These are phyloP conservation scores for Pseudozyma tsukubaensis DNA, from an alignment of 1,284 basidiomycete genomes.

Conservation along the genomic window DNA sequence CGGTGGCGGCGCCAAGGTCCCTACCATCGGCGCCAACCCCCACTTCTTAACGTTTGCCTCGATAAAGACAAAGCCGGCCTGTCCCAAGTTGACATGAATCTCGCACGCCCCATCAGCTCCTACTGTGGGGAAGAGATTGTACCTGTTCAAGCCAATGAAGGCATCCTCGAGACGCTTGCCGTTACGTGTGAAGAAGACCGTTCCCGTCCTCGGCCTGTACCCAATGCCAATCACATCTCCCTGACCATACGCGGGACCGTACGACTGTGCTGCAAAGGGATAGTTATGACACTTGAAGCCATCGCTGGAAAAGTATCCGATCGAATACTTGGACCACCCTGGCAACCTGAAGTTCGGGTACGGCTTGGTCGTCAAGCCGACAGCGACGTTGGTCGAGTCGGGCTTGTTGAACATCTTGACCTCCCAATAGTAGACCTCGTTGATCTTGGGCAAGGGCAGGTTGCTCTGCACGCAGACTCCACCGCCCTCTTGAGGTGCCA, in stretches of 20 bases:
- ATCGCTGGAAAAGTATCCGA: conserved; percentile 90
- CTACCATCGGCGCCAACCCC: conserved; percentile 68
- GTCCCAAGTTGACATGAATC: conserved; percentile 67
- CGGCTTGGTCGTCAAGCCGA: conserved; percentile 67
- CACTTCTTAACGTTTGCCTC: conserved; percentile 69
- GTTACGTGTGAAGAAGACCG: conserved; percentile 68
- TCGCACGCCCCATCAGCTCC: conserved; percentile 66
- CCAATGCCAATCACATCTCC: conserved; percentile 72
- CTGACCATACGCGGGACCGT: conserved; percentile 86
- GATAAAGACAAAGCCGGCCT: conserved; percentile 69
- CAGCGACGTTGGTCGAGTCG: conserved; percentile 58
- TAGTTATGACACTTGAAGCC: conserved; percentile 98
- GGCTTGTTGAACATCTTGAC: conserved; percentile 69
- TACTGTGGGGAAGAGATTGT: conserved; percentile 68
- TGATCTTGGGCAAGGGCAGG: conserved; percentile 67
- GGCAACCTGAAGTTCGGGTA: conserved; percentile 66
- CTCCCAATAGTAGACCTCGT: conserved; percentile 69
- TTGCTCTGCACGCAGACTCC: conserved; percentile 67
- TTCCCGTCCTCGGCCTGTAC: conserved; percentile 65
- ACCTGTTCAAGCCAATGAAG: conserved; percentile 63
- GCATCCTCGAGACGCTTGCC: conserved; percentile 67
- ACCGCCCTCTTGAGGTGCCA: conserved; percentile 67
- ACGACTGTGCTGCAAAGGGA: conserved; percentile 88
- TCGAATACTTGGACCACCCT: conserved; percentile 87
- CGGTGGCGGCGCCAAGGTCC: conserved; percentile 66